phyloP scores from a whole-genome alignment of 2,329 filamentous ascomycete species.

The Cadophora sp. region DNA sequence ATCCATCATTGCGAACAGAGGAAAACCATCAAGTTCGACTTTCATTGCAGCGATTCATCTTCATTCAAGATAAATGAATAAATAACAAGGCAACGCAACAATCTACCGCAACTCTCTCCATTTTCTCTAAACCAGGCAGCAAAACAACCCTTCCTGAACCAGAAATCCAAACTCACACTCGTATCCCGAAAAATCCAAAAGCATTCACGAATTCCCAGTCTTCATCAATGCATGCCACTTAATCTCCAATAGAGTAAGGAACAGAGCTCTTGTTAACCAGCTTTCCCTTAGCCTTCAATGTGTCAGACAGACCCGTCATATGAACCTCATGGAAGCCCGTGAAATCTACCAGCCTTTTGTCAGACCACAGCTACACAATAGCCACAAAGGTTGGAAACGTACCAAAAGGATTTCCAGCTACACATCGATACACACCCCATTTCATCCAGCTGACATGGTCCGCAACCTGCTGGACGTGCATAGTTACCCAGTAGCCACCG shows the following conservation, averaged over 20 bases:
- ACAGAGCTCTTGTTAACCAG: constrained; percentile 15
- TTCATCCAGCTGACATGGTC: constrained; percentile 16
- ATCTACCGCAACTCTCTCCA: no score
- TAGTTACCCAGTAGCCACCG: constrained; percentile 16
- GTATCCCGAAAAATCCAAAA: no score
- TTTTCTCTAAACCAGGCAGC: no score
- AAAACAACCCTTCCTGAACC: no score
- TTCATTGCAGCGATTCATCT: no score
- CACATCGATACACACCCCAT: constrained; percentile 18
- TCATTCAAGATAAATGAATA: no score
- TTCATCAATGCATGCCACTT: neutral
- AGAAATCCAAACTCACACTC: no score
- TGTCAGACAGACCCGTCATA: constrained; percentile 2
- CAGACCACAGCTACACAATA: neutral
- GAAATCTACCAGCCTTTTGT: constrained; percentile 1
- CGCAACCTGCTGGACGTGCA: constrained; percentile 12
- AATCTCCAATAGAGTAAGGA: constrained; percentile 17
- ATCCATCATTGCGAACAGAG: no score
- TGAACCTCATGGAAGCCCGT: constrained; percentile 14
- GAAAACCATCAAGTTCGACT: no score
- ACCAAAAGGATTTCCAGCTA: constrained; percentile 15
- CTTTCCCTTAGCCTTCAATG: constrained; percentile 5
- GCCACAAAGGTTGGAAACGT: neutral
- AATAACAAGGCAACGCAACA: no score
- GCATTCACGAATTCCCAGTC: no score